Conservation (phyloP, 169 alveolate genomes). For the Plasmodium falciparum region DNA sequence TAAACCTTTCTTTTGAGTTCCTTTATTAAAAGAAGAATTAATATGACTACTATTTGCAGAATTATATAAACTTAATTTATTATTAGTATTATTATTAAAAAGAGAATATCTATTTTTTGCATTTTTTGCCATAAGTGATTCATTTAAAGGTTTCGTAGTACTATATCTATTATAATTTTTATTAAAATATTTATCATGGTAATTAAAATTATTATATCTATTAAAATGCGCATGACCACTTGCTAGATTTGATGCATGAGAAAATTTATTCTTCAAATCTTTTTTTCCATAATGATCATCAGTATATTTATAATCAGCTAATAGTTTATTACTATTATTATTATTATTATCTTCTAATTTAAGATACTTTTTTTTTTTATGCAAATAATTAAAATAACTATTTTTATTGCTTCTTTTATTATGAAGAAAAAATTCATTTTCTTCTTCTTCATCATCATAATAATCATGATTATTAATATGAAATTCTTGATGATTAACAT, state of each 20-base stretch:
- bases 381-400: constrained; percentile 27
- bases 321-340: too few species aligned
- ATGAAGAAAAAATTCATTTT: too few species aligned
- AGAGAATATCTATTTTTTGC: constrained; percentile 31
- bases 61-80: constrained; percentile 17
- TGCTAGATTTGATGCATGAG: neutral
- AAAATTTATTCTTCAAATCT: constrained; percentile 29
- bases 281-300: constrained; percentile 42
- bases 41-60: constrained; percentile 19
- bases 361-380: constrained; percentile 20
- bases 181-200: constrained; percentile 67
- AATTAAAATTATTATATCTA: constrained; percentile 58
- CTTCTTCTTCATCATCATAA: neutral
- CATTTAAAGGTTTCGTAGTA: constrained; percentile 28
- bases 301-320: constrained; percentile 26
- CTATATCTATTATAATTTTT: constrained; percentile 59
- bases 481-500: neutral
- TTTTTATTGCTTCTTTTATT: constrained; percentile 14
- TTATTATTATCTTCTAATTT: constrained; percentile 28
- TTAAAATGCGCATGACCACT: constrained; percentile 9
- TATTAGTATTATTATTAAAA: constrained; percentile 12
- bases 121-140: constrained; percentile 8
- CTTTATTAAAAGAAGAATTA: constrained; percentile 23
- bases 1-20: constrained; percentile 19
- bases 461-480: neutral